Base-by-base conservation (phyloP, 2,329 filamentous ascomycete species). In the Plenodomus tracheiphilus region DNA sequence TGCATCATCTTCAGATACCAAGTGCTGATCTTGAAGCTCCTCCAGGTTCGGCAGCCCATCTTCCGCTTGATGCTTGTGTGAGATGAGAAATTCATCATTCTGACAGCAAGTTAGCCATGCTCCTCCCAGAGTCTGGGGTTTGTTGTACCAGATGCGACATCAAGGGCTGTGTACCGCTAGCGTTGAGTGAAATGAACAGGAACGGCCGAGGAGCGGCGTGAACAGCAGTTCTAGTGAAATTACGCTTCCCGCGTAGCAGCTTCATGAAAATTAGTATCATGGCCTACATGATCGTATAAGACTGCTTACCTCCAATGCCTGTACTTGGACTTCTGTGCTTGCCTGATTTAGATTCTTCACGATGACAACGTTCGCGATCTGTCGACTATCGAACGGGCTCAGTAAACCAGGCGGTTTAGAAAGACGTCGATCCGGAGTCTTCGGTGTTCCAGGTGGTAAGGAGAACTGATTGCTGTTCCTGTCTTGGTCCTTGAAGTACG, bases 11-110 rank as follows among this genome's bases (percentile, higher is more conserved):
- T 67, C 62, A 22, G 40, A 52, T 15, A 56, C 32, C 7, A 38
- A 51, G 28, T 57, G 57, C 20, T 62, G 62, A 9, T 50, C 47
- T 43, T 59, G 54, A 8, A 61, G 38, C 30, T 89, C 86, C 51
- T 95, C 88, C 0, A 93, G 71, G 55, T 94, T 88, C 4, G 85
- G 80, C 53, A 91, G 87, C 0, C 87, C 89, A 66, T 93, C 85
- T 1, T 80, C 77, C 3, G 82, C 78, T 48, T 86, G 81, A 64
- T 97, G 91, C 75, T 86, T 89, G 70, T 97, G 92, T 0, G 89
- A 93, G 49, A 97, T 85, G 67, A 91, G 90, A 58, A 97, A 87
- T 56, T 89, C 84, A 50, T 97, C 91, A 62, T 91, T 95, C 71
- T 90, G 81, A 85, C 81, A 8, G 25, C 72, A 73, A 18, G 77